Conservation (phyloP, 768 basidiomycete species). For the Lactifluus pinguis region DNA sequence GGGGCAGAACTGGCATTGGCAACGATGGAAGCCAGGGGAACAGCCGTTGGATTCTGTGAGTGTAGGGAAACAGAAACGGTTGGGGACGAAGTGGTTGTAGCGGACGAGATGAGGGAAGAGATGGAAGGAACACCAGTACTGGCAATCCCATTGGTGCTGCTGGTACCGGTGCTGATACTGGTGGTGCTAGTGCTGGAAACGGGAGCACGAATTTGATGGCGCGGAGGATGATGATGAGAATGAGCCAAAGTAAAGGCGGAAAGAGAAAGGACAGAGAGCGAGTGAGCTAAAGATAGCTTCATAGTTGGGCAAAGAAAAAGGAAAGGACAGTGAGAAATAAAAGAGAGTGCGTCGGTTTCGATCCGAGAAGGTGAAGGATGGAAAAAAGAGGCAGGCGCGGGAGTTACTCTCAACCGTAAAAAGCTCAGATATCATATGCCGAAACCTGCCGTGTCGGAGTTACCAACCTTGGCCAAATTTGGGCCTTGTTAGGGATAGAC, state of each 20-base stretch:
- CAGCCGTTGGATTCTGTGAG: constrained; percentile 51
- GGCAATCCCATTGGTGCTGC: neutral
- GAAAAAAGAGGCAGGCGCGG: too few species aligned
- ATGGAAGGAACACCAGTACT: neutral
- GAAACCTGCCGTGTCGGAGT: too few species aligned
- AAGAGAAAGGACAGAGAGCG: constrained; percentile 27
- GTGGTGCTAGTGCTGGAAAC: constrained; percentile 19
- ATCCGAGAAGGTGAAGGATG: neutral
- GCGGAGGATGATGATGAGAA: constrained; percentile 11
- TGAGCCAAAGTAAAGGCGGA: constrained; percentile 37
- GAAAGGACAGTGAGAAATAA: constrained; percentile 10
- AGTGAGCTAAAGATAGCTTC: constrained; percentile 24
- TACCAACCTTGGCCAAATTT: too few species aligned
- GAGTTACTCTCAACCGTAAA: too few species aligned
- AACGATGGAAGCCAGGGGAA: constrained; percentile 44
- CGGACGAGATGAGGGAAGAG: neutral
- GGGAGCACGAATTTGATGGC: constrained; percentile 22
- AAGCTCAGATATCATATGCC: too few species aligned
- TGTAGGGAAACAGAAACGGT: constrained; percentile 37
- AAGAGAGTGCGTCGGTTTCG: neutral
- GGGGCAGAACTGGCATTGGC: constrained; percentile 34
- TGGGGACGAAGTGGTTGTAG: neutral
- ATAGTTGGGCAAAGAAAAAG: constrained; percentile 18
- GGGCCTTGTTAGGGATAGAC: too few species aligned
- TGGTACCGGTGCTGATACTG: neutral